Percentiles rank a stretch among this genome's conserved stretches.
phyloP scores from a whole-genome alignment of 306 rosid species.

The Parietaria judaica region DNA sequence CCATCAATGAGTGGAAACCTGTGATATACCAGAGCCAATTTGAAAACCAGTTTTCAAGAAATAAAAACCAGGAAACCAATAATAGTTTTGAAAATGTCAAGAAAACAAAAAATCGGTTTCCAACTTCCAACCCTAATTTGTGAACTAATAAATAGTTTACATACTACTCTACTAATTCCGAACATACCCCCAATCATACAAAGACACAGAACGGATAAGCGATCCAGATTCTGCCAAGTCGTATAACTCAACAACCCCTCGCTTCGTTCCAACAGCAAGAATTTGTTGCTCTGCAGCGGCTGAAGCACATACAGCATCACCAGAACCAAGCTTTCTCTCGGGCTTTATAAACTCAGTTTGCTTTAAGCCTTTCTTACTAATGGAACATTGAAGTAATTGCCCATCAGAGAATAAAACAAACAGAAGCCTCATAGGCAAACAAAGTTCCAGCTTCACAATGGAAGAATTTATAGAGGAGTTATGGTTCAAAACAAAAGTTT shows the following conservation, averaged over 20 bases:
- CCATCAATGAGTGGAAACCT: too few relatives aligned
- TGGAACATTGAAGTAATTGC: conserved; percentile 65
- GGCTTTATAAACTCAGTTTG: conserved; percentile 70
- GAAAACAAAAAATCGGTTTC: too few relatives aligned
- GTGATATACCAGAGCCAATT: too few relatives aligned
- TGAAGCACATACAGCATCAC: conserved; percentile 83
- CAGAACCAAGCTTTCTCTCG: conserved; percentile 59
- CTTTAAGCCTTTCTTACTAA: conserved; percentile 90
- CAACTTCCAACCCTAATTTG: too few relatives aligned
- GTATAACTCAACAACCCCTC: conserved; percentile 83
- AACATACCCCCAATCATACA: conserved; percentile 96
- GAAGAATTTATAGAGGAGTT: conserved; percentile 39
- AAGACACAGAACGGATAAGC: conserved; percentile 65
- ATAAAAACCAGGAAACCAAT: too few relatives aligned
- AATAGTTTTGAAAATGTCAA: too few relatives aligned
- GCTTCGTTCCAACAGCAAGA: conserved; percentile 91
- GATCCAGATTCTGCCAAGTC: conserved; percentile 69
- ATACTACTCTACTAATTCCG: conserved; percentile 16
- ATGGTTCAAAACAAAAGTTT: conserved; percentile 31
- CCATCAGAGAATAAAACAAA: conserved; percentile 85
- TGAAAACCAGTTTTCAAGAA: too few relatives aligned
- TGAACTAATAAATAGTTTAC: background rate
- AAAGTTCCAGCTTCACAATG: conserved; percentile 74
- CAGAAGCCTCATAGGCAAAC: conserved; percentile 64
- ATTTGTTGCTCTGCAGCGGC: conserved; percentile 77